Evolutionary conservation across 2,329 filamentous ascomycete genomes (phyloP).

Genomic region (Thermothelomyces thermophilus): DNA sequence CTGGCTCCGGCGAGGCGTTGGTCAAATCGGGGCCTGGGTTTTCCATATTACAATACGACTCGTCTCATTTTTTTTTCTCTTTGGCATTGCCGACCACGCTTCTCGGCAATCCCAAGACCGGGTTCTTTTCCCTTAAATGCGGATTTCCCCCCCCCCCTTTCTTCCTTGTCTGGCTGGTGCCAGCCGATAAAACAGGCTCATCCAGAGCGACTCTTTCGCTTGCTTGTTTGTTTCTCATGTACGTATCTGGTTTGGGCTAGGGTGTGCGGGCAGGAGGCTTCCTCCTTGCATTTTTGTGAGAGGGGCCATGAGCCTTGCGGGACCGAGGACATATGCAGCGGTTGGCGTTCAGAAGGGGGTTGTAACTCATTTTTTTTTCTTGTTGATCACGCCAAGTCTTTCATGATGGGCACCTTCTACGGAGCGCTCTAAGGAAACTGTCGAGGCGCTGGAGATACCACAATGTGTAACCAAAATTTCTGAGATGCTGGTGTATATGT

Average conservation of each 20-base stretch:
- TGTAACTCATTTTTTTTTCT: not conserved
- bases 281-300: not conserved
- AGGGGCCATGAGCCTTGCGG: not conserved
- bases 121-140: constrained; percentile 11
- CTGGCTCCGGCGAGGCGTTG: constrained; percentile 7
- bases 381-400: not conserved
- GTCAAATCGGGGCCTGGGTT: constrained; percentile 1
- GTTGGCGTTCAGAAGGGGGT: not conserved
- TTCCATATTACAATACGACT: not conserved
- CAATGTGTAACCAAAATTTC: not conserved
- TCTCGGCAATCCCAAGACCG: not conserved
- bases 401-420: not conserved
- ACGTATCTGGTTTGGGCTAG: constrained; percentile 5
- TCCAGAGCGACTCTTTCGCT: not conserved
- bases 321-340: not conserved
- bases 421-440: too few species aligned
- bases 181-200: constrained; percentile 10
- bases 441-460: not conserved
- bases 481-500: not conserved
- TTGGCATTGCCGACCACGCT: not conserved
- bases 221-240: constrained; percentile 4
- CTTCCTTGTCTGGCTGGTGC: constrained; percentile 12
- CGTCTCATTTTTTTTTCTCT: not conserved
- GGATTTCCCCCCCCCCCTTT: too few species aligned
- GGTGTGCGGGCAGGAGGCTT: not conserved